Evolutionary conservation across 176 grass and related monocot genomes (phyloP).

Genomic region (Phyllostachys edulis): DNA sequence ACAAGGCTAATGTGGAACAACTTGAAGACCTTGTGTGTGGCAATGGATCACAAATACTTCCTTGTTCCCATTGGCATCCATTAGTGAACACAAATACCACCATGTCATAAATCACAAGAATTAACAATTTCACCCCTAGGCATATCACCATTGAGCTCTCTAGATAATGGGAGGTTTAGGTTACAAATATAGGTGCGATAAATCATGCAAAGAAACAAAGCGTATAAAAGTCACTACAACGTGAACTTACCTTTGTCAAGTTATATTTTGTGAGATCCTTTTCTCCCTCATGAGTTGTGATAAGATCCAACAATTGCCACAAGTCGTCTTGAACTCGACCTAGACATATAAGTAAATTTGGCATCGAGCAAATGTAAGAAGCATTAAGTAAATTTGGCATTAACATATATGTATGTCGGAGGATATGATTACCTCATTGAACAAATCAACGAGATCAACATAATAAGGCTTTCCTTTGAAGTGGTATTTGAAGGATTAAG

Average conservation of each 20-base stretch:
- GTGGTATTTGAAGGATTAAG: too few relatives aligned
- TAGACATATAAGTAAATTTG: slow-evolving; percentile 37
- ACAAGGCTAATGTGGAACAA: too few relatives aligned
- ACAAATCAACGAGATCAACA: slow-evolving; percentile 91
- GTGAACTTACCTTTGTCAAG: slow-evolving; percentile 67
- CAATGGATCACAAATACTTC: too few relatives aligned
- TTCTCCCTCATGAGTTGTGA: slow-evolving; percentile 97
- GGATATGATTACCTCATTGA: slow-evolving; percentile 80
- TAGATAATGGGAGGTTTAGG: too few relatives aligned
- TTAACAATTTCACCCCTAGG: too few relatives aligned
- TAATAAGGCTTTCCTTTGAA: too few relatives aligned
- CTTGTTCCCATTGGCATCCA: too few relatives aligned
- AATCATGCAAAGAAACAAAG: slow-evolving; percentile 19
- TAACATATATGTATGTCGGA: slow-evolving; percentile 1
- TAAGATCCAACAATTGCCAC: slow-evolving; percentile 90
- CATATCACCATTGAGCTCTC: too few relatives aligned
- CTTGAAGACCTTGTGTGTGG: too few relatives aligned
- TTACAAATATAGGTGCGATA: slow-evolving; percentile 2
- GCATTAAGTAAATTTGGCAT: neutral
- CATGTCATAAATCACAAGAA: too few relatives aligned
- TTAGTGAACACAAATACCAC: too few relatives aligned
- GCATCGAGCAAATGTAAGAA: slow-evolving; percentile 15
- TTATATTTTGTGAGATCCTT: slow-evolving; percentile 86
- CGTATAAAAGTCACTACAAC: neutral
- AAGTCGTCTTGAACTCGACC: slow-evolving; percentile 98